Evolutionary conservation across 1,139 yeast genomes (phyloP).

Genomic region (Fermentozyma sake): DNA sequence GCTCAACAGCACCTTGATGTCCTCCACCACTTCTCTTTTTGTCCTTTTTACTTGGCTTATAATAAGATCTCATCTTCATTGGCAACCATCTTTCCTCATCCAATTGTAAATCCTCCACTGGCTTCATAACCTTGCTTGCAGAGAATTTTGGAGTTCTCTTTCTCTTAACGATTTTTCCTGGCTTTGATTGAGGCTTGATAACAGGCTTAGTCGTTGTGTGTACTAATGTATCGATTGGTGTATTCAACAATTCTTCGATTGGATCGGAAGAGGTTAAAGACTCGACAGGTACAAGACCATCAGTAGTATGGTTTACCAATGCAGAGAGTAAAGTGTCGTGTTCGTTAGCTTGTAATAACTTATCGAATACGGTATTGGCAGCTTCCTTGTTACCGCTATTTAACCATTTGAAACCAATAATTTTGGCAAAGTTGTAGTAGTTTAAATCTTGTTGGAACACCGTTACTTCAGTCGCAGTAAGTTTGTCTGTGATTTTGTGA

Average conservation of each 20-base stretch:
- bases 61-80: slow-evolving; percentile 75
- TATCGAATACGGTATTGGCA: slow-evolving; percentile 29
- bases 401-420: slow-evolving; percentile 45
- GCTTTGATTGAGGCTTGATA: slow-evolving; percentile 3
- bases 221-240: slow-evolving; percentile 14
- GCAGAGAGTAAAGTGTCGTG: slow-evolving; percentile 32
- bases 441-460: slow-evolving; percentile 16
- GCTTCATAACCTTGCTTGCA: slow-evolving; percentile 30
- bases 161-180: slow-evolving; percentile 21
- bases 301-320: slow-evolving; percentile 19
- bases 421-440: slow-evolving; percentile 39
- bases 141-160: slow-evolving; percentile 32
- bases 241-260: slow-evolving; percentile 27
- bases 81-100: slow-evolving; percentile 86
- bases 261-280: slow-evolving; percentile 24
- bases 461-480: slow-evolving; percentile 11
- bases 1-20: slow-evolving; percentile 58
- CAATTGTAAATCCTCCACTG: slow-evolving; percentile 25
- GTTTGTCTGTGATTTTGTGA: background rate
- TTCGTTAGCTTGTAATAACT: slow-evolving; percentile 21
- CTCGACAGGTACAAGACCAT: slow-evolving; percentile 29
- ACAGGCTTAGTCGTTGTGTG: background rate
- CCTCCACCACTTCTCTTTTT: slow-evolving; percentile 67
- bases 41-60: slow-evolving; percentile 68
- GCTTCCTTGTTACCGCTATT: slow-evolving; percentile 25